Evolutionary conservation across 2,329 filamentous ascomycete species (phyloP).

Genomic region (Blastomyces parvus): DNA sequence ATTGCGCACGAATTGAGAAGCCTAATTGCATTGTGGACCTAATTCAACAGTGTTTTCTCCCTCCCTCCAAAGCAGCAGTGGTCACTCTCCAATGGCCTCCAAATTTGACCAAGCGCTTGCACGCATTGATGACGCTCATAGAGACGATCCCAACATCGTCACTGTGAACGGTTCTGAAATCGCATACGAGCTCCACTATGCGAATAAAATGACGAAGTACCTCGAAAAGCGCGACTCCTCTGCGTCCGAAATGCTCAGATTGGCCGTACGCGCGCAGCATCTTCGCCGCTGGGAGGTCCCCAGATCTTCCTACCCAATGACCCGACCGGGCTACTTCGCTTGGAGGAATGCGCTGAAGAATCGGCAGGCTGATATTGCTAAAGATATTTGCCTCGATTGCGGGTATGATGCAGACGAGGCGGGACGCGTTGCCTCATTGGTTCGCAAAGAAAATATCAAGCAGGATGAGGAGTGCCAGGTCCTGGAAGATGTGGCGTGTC

Average conservation of each 20-base stretch:
- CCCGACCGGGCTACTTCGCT: slow-evolving; percentile 64
- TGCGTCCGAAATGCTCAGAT: slow-evolving; percentile 57
- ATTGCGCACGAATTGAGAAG: not conserved
- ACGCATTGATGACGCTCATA: slow-evolving; percentile 65
- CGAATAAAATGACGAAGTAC: slow-evolving; percentile 67
- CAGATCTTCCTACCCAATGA: slow-evolving; percentile 62
- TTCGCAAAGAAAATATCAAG: slow-evolving; percentile 65
- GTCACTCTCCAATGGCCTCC: slow-evolving; percentile 21
- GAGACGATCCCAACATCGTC: slow-evolving; percentile 54
- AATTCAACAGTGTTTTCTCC: not conserved
- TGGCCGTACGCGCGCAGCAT: slow-evolving; percentile 77
- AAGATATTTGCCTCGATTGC: slow-evolving; percentile 43
- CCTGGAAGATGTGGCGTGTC: slow-evolving; percentile 75
- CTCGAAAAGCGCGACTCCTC: slow-evolving; percentile 51
- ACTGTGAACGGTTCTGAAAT: slow-evolving; percentile 39
- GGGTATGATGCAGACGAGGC: slow-evolving; percentile 47
- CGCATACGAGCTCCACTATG: slow-evolving; percentile 76
- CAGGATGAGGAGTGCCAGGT: slow-evolving; percentile 50
- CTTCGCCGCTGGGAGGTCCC: slow-evolving; percentile 79
- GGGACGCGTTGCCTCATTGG: slow-evolving; percentile 56
- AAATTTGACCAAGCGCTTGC: slow-evolving; percentile 44
- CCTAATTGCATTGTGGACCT: not conserved
- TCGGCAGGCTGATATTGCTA: slow-evolving; percentile 55
- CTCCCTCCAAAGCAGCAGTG: not conserved
- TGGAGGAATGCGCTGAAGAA: slow-evolving; percentile 70